Base-by-base conservation (phyloP, 352 stramenopile genomes). In the Pythium aristosporum region DNA sequence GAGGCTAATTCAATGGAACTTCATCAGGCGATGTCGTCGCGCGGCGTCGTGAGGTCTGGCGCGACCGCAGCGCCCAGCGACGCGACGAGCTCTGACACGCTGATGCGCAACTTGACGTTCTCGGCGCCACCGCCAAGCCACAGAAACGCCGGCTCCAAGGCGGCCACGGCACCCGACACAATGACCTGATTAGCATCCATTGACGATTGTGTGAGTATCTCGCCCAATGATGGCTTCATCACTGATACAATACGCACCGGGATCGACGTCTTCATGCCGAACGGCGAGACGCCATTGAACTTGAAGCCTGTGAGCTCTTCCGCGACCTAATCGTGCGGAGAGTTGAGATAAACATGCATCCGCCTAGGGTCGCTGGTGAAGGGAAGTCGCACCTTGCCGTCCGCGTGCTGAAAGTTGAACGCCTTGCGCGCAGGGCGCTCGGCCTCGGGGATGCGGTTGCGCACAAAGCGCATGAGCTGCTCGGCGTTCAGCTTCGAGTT, bases 321-420 rank as follows among this genome's bases (percentile, higher is more conserved):
- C 21, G 85, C 91, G 32, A 77, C 65, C 81, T 90, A 56, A 8
- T 18, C n/a, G 41, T 41, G 5, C 25, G 21, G 18, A 16, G 18
- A 23, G 36, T n/a, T 34, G 21, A n/a, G n/a, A 54, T 41, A 32
- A 32, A 30, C 25, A 30, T 2, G 3, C 25, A 30, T 30, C 5
- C 25, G 25, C 25, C 25, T 30, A 2, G 25, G 25, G 25, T 30
- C 25, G 25, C 1, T 5, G 12, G 15, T 15, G 25, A 21, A 42
- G 36, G 43, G 36, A 32, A 60, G 8, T 2, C 39, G 18, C 18
- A 89, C 82, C 61, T 87, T 68, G 63, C 70, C 76, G 13, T 82
- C 68, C 6, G 88, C 88, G 62, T 95, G 86, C 65, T 95, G 88
- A 62, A 96, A 96, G 69, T 94, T 95, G 56, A 95, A 93, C 49